A percentile compares a stretch with the other conserved stretches of the same genome.
Conservation (phyloP, 345 rosid genomes). For the Melaleuca alternifolia region DNA sequence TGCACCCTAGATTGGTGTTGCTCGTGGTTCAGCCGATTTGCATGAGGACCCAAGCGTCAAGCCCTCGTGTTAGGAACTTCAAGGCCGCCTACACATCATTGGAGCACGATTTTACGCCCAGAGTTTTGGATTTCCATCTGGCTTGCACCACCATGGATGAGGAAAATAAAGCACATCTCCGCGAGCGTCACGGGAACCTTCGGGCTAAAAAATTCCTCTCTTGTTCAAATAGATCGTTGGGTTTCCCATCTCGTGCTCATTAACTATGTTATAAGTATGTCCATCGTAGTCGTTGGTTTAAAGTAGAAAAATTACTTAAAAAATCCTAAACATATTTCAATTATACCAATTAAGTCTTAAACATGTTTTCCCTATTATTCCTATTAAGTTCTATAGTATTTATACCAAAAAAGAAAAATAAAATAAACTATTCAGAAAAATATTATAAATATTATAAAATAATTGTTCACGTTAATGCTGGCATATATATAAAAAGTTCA, state of each 20-base stretch:
- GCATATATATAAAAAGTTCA: too few species aligned
- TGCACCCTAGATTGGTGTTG: too few species aligned
- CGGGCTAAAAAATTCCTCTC: conserved; percentile 29
- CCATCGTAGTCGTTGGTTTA: neutral
- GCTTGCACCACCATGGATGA: conserved; percentile 83
- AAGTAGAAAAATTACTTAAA: too few species aligned
- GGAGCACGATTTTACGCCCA: conserved; percentile 78
- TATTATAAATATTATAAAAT: too few species aligned
- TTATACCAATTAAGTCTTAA: too few species aligned
- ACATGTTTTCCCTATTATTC: too few species aligned
- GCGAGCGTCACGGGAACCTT: conserved; percentile 96
- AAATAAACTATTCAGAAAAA: too few species aligned
- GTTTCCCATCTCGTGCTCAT: neutral
- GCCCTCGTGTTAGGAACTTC: conserved; percentile 90
- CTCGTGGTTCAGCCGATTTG: conserved; percentile 76
- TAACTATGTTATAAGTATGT: neutral
- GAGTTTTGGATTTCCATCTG: conserved; percentile 84
- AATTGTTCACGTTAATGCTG: too few species aligned
- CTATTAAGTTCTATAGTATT: too few species aligned
- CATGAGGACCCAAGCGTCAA: conserved; percentile 92
- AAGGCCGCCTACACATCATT: conserved; percentile 82
- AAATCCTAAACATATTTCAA: too few species aligned
- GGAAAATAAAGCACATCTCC: conserved; percentile 68
- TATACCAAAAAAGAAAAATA: too few species aligned
- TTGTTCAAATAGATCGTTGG: neutral